Conservation (phyloP, 805 yeast species). For the Lipomyces chichibuensis region DNA sequence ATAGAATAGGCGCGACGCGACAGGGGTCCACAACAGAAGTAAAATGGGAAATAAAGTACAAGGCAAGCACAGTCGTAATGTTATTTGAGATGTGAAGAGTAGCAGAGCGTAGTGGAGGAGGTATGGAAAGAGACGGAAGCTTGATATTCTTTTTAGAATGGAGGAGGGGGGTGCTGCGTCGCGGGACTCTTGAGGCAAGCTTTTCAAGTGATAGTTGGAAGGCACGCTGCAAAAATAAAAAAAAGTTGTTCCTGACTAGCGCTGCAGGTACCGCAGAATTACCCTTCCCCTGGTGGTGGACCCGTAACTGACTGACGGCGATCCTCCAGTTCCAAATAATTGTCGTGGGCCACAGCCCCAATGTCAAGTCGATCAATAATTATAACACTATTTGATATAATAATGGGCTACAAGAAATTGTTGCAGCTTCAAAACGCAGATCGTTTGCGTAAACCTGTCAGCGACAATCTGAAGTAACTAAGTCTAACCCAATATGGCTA, state of each 20-base stretch:
- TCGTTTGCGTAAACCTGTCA: no score
- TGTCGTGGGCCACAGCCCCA: not conserved
- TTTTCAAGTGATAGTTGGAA: not conserved
- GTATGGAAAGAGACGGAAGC: not conserved
- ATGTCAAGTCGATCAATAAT: not conserved
- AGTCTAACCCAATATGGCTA: not conserved
- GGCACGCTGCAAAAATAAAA: not conserved
- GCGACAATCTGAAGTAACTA: no score
- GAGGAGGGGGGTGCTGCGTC: no score
- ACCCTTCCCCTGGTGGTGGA: not conserved
- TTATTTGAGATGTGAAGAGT: not conserved
- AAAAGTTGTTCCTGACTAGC: slow-evolving; percentile 22
- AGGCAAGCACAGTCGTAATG: not conserved
- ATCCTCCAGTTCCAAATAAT: not conserved
- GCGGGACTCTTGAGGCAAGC: no score
- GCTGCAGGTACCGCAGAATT: slow-evolving; percentile 11
- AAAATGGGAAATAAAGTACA: not conserved
- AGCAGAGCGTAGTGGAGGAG: not conserved
- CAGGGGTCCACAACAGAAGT: not conserved
- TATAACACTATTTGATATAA: no score
- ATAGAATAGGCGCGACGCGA: not conserved
- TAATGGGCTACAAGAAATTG: no score
- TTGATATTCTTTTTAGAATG: no score
- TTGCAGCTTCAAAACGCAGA: no score
- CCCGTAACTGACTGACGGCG: not conserved